Conservation (phyloP, 2,329 filamentous ascomycete genomes). For the Pyrenochaeta sp. region DNA sequence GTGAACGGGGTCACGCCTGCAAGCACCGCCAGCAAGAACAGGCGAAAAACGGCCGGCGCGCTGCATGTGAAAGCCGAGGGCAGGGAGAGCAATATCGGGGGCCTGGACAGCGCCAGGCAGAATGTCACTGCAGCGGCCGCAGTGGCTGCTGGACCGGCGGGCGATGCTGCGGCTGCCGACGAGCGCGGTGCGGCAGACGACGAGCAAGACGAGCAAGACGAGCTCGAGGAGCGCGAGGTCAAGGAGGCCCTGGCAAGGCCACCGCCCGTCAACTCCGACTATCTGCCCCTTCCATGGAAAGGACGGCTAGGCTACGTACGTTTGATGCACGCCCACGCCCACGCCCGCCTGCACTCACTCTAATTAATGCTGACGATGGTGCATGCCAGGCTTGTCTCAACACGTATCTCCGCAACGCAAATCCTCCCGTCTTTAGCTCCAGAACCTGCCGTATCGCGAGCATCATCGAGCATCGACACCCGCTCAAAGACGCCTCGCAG, state of each 20-base stretch:
- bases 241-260: conserved; percentile 68
- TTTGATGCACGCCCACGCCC: conserved; percentile 21
- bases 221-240: conserved; percentile 67
- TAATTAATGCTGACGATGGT: conserved; percentile 26
- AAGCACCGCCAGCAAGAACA: conserved; percentile 27
- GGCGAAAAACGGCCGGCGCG: conserved; percentile 31
- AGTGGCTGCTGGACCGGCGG: conserved; percentile 24
- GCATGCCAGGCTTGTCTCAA: conserved; percentile 79
- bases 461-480: conserved; percentile 87
- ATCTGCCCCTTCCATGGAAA: conserved; percentile 88
- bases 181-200: conserved; percentile 56
- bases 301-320: conserved; percentile 87
- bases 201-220: too few relatives aligned
- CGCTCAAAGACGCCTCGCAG: conserved; percentile 75
- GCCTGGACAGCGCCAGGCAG: conserved; percentile 18
- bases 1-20: conserved; percentile 15
- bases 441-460: conserved; percentile 90
- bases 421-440: conserved; percentile 87
- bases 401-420: conserved; percentile 84
- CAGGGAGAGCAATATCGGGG: conserved; percentile 20
- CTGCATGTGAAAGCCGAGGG: conserved; percentile 39
- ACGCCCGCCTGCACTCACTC: conserved; percentile 14
- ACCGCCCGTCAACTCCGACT: conserved; percentile 82
- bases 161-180: conserved; percentile 60
- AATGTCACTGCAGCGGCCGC: conserved; percentile 28